phyloP scores from a whole-genome alignment of 257 asterid genomes.

The Linderniella brevidens region DNA sequence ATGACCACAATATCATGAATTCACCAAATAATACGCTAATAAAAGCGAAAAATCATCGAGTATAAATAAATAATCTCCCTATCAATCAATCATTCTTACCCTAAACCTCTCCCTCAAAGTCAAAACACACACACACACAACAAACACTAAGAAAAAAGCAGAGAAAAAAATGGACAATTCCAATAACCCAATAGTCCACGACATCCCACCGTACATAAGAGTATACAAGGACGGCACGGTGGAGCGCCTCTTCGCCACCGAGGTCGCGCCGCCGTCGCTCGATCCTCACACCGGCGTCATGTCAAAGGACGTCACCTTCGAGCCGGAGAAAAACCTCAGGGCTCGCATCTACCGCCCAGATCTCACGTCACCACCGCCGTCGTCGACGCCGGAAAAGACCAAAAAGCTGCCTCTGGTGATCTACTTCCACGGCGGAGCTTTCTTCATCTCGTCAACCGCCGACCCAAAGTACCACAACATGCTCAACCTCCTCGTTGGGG shows the following conservation, averaged over 20 bases:
- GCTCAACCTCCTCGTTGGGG: conserved; percentile 10
- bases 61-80: too few species aligned
- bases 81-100: too few species aligned
- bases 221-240: conserved; percentile 17
- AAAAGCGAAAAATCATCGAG: too few species aligned
- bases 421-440: conserved; percentile 28
- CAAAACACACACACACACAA: too few species aligned
- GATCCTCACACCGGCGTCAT: conserved; percentile 18
- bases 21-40: too few species aligned
- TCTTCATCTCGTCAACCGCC: conserved; percentile 18
- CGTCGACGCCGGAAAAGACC: not conserved
- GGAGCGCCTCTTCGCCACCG: conserved; percentile 1
- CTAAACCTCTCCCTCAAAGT: too few species aligned
- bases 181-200: not conserved
- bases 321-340: conserved; percentile 6
- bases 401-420: conserved; percentile 19
- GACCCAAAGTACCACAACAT: conserved; percentile 1
- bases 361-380: too few species aligned
- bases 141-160: too few species aligned
- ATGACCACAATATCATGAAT: too few species aligned
- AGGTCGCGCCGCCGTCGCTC: conserved; percentile 18
- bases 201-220: conserved; percentile 12
- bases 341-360: conserved; percentile 30
- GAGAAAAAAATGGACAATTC: too few species aligned
- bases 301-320: conserved; percentile 21